Conservation (phyloP, 2,329 filamentous ascomycete species). For the Pseudocercospora fuligena region DNA sequence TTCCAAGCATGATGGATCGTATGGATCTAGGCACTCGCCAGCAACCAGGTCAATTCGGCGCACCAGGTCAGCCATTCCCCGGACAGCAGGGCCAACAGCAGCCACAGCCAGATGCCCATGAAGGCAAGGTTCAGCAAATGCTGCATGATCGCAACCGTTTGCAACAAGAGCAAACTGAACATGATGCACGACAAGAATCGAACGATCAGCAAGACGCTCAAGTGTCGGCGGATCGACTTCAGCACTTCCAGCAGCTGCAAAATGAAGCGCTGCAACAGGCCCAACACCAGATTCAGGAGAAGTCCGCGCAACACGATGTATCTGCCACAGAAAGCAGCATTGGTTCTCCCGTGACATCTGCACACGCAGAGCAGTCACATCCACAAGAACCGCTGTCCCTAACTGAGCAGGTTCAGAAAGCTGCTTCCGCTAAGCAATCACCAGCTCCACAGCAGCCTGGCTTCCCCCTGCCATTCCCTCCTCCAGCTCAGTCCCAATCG, state of each 20-base stretch:
- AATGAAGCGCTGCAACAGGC: slow-evolving; percentile 39
- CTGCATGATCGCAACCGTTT: slow-evolving; percentile 65
- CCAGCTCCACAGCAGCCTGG: slow-evolving; percentile 58
- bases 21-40: slow-evolving; percentile 61
- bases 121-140: slow-evolving; percentile 64
- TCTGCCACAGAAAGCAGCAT: slow-evolving; percentile 31
- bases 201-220: slow-evolving; percentile 53
- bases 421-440: slow-evolving; percentile 64
- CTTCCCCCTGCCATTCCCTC: slow-evolving; percentile 76
- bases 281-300: slow-evolving; percentile 26
- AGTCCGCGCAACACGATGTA: slow-evolving; percentile 33
- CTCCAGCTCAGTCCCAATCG: slow-evolving; percentile 74
- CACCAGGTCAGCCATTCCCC: slow-evolving; percentile 51
- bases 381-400: slow-evolving; percentile 66
- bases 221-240: slow-evolving; percentile 66
- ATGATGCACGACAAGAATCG: slow-evolving; percentile 51
- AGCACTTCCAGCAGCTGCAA: slow-evolving; percentile 82
- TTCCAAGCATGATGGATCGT: slow-evolving; percentile 64
- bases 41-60: slow-evolving; percentile 55
- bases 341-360: slow-evolving; percentile 21
- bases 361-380: slow-evolving; percentile 31
- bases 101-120: slow-evolving; percentile 47
- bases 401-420: slow-evolving; percentile 83
- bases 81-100: slow-evolving; percentile 47
- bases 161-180: slow-evolving; percentile 65